Base-by-base conservation (phyloP, 164 flowering plant genomes). In the Umbilicus rupestris region DNA sequence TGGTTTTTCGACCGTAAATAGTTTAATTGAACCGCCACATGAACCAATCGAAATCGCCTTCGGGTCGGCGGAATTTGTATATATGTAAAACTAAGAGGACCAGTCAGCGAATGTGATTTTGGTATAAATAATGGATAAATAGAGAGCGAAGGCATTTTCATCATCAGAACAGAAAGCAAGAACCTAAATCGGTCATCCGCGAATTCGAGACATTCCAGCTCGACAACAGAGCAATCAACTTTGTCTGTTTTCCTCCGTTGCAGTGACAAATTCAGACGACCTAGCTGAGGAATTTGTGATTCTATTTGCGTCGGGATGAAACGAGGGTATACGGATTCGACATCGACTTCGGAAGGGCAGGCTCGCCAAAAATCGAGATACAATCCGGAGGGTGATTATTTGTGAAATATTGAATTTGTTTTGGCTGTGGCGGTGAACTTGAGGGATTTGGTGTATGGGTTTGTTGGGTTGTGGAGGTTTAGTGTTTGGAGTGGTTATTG, bases 261-360 rank as follows among this genome's bases (percentile, higher is more conserved):
- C 44, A 41, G 44, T 3, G 9, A 6, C 24, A 19, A 17, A n/a
- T 19, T 8, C 3, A 52, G 16, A 7, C 29, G 14, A 52, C 58
- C 58, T 30, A 2, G 14, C 24, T 24, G 15, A 52, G 12, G 30
- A 52, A 52, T 7, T 4, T 5, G 5, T 1, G 16, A 49, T 49
- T 49, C 55, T 11, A 22, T 33, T 14, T 33, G n/a, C 30, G 20
- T 37, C 2, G 39, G 8, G 15, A 85, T 83, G 89, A 85, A 85
- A 77, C 82, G 90, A 67, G 82, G 84, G 20, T 76, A 80, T 76
- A 45, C 66, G 63, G 85, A 74, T 12, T 78, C 85, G 31, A 72
- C 85, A 28, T 79, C 87, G 14, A 59, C 62, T 49, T 81, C 80
- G 45, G 47, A 49, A 20, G 86, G 78, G 7, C 90, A 80, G 12